Percentiles rank a stretch among this genome's conserved stretches.
These are phyloP conservation scores for Arthrocladium fulminans DNA, from an alignment of 2,329 filamentous ascomycete species.

Conservation along the genomic window DNA sequence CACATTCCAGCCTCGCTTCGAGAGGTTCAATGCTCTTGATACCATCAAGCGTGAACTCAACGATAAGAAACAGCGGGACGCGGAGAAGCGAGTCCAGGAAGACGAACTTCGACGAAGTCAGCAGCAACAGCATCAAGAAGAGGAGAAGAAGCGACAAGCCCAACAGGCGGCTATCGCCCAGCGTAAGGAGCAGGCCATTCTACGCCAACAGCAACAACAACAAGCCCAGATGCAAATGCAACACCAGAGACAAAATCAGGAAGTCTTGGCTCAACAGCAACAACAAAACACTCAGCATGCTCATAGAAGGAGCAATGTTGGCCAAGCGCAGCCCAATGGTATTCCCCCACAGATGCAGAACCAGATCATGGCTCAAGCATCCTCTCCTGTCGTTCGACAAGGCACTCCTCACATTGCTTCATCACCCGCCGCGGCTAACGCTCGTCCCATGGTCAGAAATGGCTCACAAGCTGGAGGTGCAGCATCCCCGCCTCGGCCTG, in stretches of 20 bases:
- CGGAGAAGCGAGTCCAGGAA: conserved; percentile 40
- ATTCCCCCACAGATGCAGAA: conserved; percentile 35
- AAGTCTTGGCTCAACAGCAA: conserved; percentile 12
- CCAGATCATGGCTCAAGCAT: conserved; percentile 32
- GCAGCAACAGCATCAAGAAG: conserved; percentile 40
- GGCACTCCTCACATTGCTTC: conserved; percentile 39
- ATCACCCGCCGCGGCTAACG: conserved; percentile 35
- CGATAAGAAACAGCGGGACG: conserved; percentile 51
- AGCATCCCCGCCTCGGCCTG: conserved; percentile 38
- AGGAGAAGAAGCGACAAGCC: conserved; percentile 37
- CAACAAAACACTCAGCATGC: conserved; percentile 32
- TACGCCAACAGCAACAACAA: conserved; percentile 32
- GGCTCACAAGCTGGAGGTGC: conserved; percentile 35
- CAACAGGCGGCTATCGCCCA: conserved; percentile 26
- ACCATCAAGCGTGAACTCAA: conserved; percentile 71
- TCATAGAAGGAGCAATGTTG: conserved; percentile 26
- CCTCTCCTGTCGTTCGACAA: conserved; percentile 40
- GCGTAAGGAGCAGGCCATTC: conserved; percentile 20
- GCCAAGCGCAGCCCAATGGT: conserved; percentile 45
- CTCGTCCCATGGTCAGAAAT: conserved; percentile 36
- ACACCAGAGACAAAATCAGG: conserved; percentile 16
- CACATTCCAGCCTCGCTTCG: conserved; percentile 79
- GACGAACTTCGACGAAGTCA: conserved; percentile 42
- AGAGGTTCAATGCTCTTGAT: conserved; percentile 82
- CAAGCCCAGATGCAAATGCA: conserved; percentile 25